A percentile compares a stretch with the other conserved stretches of the same genome.
These are phyloP conservation scores for Neurospora crassa DNA, from an alignment of 2,329 filamentous ascomycete species.

Conservation along the genomic window DNA sequence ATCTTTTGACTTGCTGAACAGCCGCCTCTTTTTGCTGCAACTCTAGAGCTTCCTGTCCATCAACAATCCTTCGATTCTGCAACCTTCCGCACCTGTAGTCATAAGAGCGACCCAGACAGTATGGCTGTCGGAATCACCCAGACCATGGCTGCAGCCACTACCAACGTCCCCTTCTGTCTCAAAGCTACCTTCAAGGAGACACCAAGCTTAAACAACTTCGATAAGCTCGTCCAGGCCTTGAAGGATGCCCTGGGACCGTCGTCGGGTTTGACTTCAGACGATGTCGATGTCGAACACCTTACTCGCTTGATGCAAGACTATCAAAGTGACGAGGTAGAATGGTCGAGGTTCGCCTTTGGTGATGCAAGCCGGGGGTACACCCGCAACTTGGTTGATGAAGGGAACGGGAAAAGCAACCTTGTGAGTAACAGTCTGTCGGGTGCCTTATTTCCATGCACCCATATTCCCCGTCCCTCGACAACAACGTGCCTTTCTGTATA, in stretches of 20 bases:
- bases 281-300: conserved; percentile 67
- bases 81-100: not conserved
- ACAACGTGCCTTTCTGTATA: not conserved
- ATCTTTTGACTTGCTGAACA: not conserved
- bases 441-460: not conserved
- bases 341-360: conserved; percentile 66
- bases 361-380: conserved; percentile 67
- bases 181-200: not conserved
- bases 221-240: conserved; percentile 62
- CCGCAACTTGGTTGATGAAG: conserved; percentile 79
- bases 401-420: conserved; percentile 56
- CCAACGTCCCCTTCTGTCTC: not conserved
- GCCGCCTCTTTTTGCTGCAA: not conserved
- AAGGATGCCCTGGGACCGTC: conserved; percentile 67
- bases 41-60: not conserved
- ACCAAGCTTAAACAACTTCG: conserved; percentile 41
- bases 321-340: conserved; percentile 57
- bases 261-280: conserved; percentile 72
- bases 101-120: conserved; percentile 1
- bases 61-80: not conserved
- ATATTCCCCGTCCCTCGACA: conserved; percentile 4
- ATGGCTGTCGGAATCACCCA: conserved; percentile 20
- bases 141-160: conserved; percentile 1
- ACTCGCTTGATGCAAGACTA: conserved; percentile 67
- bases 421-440: conserved; percentile 23